Evolutionary conservation across 1,139 yeast species (phyloP).

Genomic region (Kodamaea fungicola): DNA sequence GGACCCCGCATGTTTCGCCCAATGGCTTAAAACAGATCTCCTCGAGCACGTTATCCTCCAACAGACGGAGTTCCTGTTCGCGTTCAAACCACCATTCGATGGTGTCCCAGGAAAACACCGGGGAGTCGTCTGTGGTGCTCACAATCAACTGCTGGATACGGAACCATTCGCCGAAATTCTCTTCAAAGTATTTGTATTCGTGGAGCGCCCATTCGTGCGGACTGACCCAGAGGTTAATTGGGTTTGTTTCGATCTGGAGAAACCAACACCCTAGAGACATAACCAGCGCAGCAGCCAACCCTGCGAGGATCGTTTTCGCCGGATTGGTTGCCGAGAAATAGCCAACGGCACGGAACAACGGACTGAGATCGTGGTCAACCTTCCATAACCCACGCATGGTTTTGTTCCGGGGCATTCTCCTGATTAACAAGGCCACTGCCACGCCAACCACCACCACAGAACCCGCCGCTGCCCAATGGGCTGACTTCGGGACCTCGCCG

Average conservation of each 20-base stretch:
- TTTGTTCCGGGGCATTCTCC: not conserved
- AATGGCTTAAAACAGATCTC: conserved; percentile 81
- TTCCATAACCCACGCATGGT: not conserved
- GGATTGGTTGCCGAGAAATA: conserved; percentile 59
- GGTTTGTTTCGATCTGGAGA: conserved; percentile 69
- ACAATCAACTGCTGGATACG: conserved; percentile 82
- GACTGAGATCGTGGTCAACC: not conserved
- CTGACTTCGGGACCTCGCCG: conserved; percentile 13
- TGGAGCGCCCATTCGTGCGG: conserved; percentile 68
- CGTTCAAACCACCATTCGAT: conserved; percentile 85
- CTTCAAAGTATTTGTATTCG: conserved; percentile 70
- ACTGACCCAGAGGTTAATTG: conserved; percentile 87
- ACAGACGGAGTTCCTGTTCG: conserved; percentile 51
- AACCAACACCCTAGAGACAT: conserved; percentile 52
- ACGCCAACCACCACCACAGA: not conserved
- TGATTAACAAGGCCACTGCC: not conserved
- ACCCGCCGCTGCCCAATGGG: not conserved
- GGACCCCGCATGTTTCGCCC: conserved; percentile 80
- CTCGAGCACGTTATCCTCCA: conserved; percentile 37
- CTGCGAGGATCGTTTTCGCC: conserved; percentile 43
- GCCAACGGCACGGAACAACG: conserved; percentile 44
- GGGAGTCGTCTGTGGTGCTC: conserved; percentile 61
- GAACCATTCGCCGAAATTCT: conserved; percentile 87
- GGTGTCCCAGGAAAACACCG: conserved; percentile 61
- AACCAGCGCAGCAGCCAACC: conserved; percentile 41